Evolutionary conservation across 768 basidiomycete species (phyloP), one percentile per base, ranked within the genome.

Genomic region (Mycena albidolilacea): DNA sequence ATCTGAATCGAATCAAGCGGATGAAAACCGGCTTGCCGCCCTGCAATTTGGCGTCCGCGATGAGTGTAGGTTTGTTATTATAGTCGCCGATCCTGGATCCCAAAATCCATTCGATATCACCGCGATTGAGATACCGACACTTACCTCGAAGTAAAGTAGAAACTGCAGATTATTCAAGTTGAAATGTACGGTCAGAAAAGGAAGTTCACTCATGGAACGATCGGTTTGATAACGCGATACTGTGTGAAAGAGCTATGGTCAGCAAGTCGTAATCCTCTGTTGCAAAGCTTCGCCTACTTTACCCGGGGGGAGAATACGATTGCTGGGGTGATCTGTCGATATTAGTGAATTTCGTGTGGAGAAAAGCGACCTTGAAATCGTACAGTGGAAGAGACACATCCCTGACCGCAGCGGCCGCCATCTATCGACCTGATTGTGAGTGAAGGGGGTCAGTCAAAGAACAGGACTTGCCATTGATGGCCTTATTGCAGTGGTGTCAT

Each of bases 11-110:
- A 10, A 7, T 17, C 11, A 30, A 30, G 30, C 30, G 30, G 14
- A 7, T 21, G 1, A 12, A n/a, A n/a, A n/a, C n/a, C n/a, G n/a
- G n/a, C 79, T 30, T 37, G 80, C 81, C 82, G 17, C 83, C 83
- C 3, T 12, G 70, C 71, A 84, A 84, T 46, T 73, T 75, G 0
- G 80, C 21, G 38, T 75, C 76, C 19, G 83, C 83, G 44, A 61
- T 30, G 37, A 69, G 41, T 2, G 14, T 21, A 2, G 64, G 64
- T 55, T 66, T 66, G n/a, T 15, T 43, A 14, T 66, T 66, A 35
- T 39, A 62, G 21, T 69, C 68, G 35, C 68, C 68, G 17, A 69
- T 60, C 0, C 68, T 69, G 46, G 3, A 14, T 30, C 37, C 9
- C 39, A 37, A 0, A 17, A 10, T n/a, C 7, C 10, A 37, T 35